Base-by-base conservation (phyloP, 1,139 yeast genomes). In the Dujonia santamariae region DNA sequence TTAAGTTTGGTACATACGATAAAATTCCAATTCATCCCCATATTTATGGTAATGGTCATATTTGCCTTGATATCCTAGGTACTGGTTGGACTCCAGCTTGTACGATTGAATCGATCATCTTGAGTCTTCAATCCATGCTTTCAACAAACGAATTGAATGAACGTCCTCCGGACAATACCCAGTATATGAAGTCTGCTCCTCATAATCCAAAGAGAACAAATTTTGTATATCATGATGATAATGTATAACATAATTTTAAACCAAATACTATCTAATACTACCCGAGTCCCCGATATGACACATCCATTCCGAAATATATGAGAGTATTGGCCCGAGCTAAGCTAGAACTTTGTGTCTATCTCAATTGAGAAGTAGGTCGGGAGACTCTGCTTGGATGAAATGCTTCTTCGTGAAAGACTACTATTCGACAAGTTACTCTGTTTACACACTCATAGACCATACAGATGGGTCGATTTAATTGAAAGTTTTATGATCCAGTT, bases 11-110 rank as follows among this genome's bases (percentile, higher is more conserved):
- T 25, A 38, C 30, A 16, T 41, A 36, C 17, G 40, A 33, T 3
- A 44, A 41, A 20, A 66, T 80, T 5, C 90, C 90, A 0, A 44
- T 78, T 2, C 88, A 83, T 48, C 90, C 90, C 0, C 90, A 83
- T 48, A 66, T 83, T 2, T 83, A 83, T 49, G 70, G 81, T 26
- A 82, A 82, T 47, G 92, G 90, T 1, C 88, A 82, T 48, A 81
- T 82, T 12, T 83, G 92, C 51, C 60, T 80, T 19, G 76, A 78
- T 49, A 51, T 77, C 5, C 56, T 83, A 19, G 87, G 85, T 1
- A 71, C 73, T 6, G 85, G 75, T 30, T 83, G 92, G 92, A 70
- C 86, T 0, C 90, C 90, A 0, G 80, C 81, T 0, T 81, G 82
- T 41, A 67, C 78, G 1, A 62, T 81, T 3, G 68, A 68, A 31